These are phyloP conservation scores for Teunomyces kruisii DNA, from an alignment of 805 yeast genomes.

Conservation along the genomic window DNA sequence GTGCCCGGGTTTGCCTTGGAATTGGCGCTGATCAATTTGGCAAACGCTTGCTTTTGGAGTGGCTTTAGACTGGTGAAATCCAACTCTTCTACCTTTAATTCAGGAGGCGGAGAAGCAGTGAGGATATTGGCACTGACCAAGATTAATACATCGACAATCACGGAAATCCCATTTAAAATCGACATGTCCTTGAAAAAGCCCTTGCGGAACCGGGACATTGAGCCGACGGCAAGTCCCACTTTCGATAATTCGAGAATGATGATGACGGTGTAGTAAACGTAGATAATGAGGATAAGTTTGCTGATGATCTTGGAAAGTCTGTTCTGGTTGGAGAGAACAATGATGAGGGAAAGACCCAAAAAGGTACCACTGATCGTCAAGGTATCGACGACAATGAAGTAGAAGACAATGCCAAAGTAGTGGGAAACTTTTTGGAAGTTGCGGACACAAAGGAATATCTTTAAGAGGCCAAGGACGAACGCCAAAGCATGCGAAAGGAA, in stretches of 20 bases:
- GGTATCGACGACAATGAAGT: conserved; percentile 1
- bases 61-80: background rate
- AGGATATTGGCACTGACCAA: background rate
- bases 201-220: background rate
- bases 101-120: conserved; percentile 1
- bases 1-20: background rate
- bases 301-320: conserved; percentile 2
- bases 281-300: background rate
- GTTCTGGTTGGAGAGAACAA: background rate
- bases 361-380: conserved; percentile 1
- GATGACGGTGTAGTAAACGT: background rate
- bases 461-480: background rate
- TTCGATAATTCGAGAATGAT: conserved; percentile 1
- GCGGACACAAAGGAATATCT: background rate
- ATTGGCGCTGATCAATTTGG: background rate
- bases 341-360: conserved; percentile 1
- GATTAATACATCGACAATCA: conserved; percentile 1
- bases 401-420: conserved; percentile 1
- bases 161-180: conserved; percentile 1
- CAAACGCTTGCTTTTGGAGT: conserved; percentile 2
- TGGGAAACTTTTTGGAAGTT: background rate
- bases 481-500: conserved; percentile 1
- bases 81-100: background rate
- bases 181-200: background rate
- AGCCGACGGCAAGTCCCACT: background rate